A percentile compares a stretch with the other conserved stretches of the same genome.
Evolutionary conservation across 179 eudicot genomes (phyloP).

Genomic region (Heliamphora pulchella): DNA sequence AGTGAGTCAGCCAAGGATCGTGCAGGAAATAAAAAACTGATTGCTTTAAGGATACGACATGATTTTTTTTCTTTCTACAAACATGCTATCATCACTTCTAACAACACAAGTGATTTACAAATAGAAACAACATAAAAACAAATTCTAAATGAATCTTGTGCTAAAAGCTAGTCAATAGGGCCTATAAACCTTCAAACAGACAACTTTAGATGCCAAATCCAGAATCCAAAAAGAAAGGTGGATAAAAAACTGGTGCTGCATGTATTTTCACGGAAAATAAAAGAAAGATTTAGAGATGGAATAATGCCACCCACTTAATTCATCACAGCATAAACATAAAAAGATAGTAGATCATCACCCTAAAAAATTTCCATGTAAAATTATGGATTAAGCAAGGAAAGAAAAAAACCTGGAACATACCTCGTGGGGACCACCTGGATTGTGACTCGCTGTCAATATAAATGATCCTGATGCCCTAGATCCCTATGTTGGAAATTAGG

Average conservation of each 20-base stretch:
- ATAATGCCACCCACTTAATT: background rate
- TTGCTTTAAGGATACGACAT: background rate
- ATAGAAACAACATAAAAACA: background rate
- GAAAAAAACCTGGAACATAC: constrained; percentile 32
- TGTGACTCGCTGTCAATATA: constrained; percentile 95
- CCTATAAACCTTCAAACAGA: background rate
- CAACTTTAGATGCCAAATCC: background rate
- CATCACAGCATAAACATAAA: background rate
- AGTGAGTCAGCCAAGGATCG: background rate
- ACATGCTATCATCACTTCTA: background rate
- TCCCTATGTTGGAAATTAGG: constrained; percentile 38
- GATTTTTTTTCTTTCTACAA: background rate
- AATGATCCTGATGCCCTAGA: constrained; percentile 85
- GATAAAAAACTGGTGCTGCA: background rate
- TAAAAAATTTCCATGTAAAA: background rate
- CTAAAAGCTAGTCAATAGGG: background rate
- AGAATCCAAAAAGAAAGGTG: background rate
- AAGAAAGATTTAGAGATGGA: background rate
- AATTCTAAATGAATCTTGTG: background rate
- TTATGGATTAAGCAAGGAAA: background rate
- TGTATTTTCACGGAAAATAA: background rate
- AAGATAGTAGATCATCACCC: background rate
- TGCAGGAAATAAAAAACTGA: background rate
- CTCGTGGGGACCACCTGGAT: constrained; percentile 97
- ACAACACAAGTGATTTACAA: background rate